Evolutionary conservation across 495 filamentous ascomycete genomes (phyloP).

Genomic region (Evernia prunastri): DNA sequence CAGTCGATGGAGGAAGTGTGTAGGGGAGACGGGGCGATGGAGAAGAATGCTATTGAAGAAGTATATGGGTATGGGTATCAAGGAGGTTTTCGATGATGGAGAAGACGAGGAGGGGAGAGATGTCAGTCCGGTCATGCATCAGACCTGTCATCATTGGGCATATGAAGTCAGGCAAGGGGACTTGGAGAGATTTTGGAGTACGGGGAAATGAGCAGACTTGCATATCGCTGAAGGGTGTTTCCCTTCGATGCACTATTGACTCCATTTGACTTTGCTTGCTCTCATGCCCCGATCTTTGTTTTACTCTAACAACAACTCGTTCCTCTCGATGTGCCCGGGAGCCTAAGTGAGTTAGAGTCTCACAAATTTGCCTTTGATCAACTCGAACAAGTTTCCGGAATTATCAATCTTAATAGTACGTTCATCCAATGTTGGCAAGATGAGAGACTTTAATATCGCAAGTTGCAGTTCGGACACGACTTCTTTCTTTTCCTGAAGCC

Average conservation of each 20-base stretch:
- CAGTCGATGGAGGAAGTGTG: slow-evolving; percentile 41
- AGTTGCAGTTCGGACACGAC: not conserved
- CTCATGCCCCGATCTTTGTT: not conserved
- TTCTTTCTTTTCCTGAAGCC: not conserved
- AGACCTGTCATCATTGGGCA: slow-evolving; percentile 48
- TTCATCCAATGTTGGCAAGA: not conserved
- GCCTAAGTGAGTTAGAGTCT: not conserved
- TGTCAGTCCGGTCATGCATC: slow-evolving; percentile 46
- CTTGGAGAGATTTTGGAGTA: slow-evolving; percentile 40
- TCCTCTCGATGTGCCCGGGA: not conserved
- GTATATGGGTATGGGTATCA: slow-evolving; percentile 37
- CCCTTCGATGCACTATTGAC: not conserved
- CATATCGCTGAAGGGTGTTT: not conserved
- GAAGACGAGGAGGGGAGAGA: slow-evolving; percentile 36
- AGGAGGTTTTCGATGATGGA: slow-evolving; percentile 42
- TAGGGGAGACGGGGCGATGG: slow-evolving; percentile 43
- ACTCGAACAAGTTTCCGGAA: too few species aligned
- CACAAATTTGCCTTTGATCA: not conserved
- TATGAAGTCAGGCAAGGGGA: slow-evolving; percentile 36
- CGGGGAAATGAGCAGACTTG: slow-evolving; percentile 20
- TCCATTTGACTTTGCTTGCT: too few species aligned
- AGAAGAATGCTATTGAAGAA: slow-evolving; percentile 40
- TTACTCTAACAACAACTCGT: not conserved
- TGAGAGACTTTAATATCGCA: not conserved
- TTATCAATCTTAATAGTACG: not conserved